These are phyloP conservation scores for Fagopyrum tataricum DNA, from an alignment of 148 eudicot species.

Conservation along the genomic window DNA sequence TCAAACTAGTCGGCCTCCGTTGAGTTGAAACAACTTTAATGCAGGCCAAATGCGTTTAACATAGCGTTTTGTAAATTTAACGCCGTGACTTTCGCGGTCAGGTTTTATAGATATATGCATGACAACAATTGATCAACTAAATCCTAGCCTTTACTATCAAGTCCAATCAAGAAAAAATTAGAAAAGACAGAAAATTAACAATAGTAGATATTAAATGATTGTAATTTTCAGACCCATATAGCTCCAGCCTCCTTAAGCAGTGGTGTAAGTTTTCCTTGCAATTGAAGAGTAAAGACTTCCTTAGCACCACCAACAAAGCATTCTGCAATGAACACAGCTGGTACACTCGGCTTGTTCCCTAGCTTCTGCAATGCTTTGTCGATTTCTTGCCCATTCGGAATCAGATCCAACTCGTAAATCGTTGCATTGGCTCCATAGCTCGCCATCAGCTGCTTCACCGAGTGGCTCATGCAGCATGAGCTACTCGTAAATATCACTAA, in stretches of 20 bases:
- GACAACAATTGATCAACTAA: no score
- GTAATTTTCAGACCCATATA: constrained; percentile 9
- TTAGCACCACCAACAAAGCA: constrained; percentile 55
- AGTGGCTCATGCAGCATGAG: constrained; percentile 57
- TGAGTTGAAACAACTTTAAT: no score
- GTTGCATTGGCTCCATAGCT: constrained; percentile 62
- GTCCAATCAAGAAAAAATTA: no score
- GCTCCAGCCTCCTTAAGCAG: constrained; percentile 13
- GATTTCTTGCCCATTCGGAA: constrained; percentile 52
- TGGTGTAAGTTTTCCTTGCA: constrained; percentile 7
- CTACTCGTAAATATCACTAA: constrained; percentile 71
- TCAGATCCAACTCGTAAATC: constrained; percentile 59
- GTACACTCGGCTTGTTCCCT: constrained; percentile 46
- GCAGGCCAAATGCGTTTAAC: no score
- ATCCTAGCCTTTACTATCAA: no score
- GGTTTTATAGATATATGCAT: no score
- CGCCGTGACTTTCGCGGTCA: no score
- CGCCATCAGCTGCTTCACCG: constrained; percentile 42
- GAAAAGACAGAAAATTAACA: no score
- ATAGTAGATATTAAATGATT: no score
- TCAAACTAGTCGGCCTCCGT: no score
- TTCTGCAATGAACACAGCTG: constrained; percentile 61
- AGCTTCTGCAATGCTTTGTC: constrained; percentile 40
- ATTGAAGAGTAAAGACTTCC: neutral
- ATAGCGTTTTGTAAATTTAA: no score